Conservation (phyloP, 2,329 filamentous ascomycete species). For the Ramularia endophylla region DNA sequence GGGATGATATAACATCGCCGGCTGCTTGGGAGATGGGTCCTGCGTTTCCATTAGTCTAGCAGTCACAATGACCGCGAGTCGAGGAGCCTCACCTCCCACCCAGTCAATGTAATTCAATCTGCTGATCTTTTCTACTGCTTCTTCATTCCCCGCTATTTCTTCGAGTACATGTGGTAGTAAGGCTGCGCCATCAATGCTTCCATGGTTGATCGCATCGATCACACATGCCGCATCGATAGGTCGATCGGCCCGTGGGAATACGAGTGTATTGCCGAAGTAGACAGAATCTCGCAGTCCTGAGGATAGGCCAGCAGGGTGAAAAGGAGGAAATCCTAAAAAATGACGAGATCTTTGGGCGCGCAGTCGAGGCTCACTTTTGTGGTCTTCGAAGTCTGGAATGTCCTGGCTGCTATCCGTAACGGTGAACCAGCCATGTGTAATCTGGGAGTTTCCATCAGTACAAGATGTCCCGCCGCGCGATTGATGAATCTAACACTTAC, state of each 20-base stretch:
- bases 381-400: conserved; percentile 1
- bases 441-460: not conserved
- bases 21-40: conserved; percentile 1
- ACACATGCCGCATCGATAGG: not conserved
- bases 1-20: not conserved
- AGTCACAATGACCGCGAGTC: no score
- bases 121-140: not conserved
- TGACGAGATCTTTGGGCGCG: not conserved
- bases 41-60: no score
- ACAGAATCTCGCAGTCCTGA: not conserved
- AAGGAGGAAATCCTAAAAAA: conserved; percentile 1
- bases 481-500: not conserved
- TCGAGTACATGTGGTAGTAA: conserved; percentile 1
- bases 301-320: conserved; percentile 1
- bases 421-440: conserved; percentile 1
- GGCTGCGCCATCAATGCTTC: conserved; percentile 1
- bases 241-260: conserved; percentile 2
- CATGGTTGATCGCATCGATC: conserved; percentile 1
- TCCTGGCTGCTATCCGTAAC: not conserved
- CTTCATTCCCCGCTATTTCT: conserved; percentile 1
- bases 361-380: conserved; percentile 1
- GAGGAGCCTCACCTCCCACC: not conserved
- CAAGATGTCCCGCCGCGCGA: no score
- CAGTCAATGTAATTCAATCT: not conserved
- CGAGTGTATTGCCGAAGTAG: not conserved